Base-by-base conservation (phyloP, 2,329 filamentous ascomycete genomes). In the Diaporthe vexans region DNA sequence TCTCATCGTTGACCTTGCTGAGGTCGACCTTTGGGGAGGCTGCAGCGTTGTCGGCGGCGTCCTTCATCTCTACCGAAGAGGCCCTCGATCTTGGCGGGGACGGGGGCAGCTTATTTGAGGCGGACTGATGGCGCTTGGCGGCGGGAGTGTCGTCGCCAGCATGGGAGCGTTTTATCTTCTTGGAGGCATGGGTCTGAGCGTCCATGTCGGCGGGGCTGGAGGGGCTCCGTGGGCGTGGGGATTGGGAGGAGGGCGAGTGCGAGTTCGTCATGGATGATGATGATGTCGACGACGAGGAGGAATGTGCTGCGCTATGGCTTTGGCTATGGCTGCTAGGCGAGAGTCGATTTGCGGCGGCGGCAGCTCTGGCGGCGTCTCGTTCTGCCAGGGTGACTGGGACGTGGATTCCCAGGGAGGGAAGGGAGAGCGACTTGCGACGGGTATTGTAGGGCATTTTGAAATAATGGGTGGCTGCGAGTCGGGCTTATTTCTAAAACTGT, bases 371-470 rank as follows among this genome's bases (percentile, higher is more conserved):
- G 83, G 87, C 85, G 84, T 87, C 85, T 85, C 91, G 87, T 77
- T 90, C 85, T 80, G 91, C 89, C 80, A 92, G 87, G 79, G 89
- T 87, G 80, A 93, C 90, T 77, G 94, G 92, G 77, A 98, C 88
- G 80, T 97, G 94, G 80, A 98, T 98, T 83, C 97, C 97, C 80
- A 98, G 90, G 78, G 95, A 97, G 75, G 95, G 94, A 81, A 98
- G 88, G 76, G 95, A 98, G 78, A 99, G 88, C 81, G 95, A 98
- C 88, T 98, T 98, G 85, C 95, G 93, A 85, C 96, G 94, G 79
- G 96, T 98, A 85, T 98, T 98, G 89, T 98, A 98, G 82, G 93
- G 94, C 95, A 98, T 98, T 80, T 79, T 79, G 76, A 77, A 33
- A n/a, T 40, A 40, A 40, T 40, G 37, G 29, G 19, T 29, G 51